Evolutionary conservation across 805 yeast genomes (phyloP).

Genomic region (Saccharomycopsis vini): DNA sequence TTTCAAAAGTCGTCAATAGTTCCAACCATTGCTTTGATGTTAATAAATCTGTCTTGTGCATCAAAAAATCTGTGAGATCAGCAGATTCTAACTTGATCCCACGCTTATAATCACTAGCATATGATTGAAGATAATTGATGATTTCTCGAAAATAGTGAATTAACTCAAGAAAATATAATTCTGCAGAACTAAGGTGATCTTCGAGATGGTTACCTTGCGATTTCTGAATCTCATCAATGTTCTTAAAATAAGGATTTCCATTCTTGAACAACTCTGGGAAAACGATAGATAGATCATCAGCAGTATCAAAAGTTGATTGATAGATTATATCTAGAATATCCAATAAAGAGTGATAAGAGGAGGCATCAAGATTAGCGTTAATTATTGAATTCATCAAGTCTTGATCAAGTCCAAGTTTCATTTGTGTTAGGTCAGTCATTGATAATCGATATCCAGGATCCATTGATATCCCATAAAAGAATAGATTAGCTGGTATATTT

Average conservation of each 20-base stretch:
- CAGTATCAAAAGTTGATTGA: not conserved
- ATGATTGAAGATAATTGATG: constrained; percentile 10
- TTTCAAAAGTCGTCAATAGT: constrained; percentile 5
- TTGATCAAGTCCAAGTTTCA: too few relatives aligned
- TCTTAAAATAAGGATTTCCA: constrained; percentile 1
- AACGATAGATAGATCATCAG: not conserved
- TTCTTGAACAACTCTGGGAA: constrained; percentile 12
- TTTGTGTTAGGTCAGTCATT: too few relatives aligned
- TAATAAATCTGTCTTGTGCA: constrained; percentile 8
- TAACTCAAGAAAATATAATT: constrained; percentile 5
- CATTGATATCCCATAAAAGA: constrained; percentile 6
- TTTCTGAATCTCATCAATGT: not conserved
- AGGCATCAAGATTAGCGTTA: not conserved
- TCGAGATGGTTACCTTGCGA: not conserved
- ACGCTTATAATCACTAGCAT: constrained; percentile 1
- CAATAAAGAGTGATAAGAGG: constrained; percentile 2
- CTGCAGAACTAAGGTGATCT: constrained; percentile 2
- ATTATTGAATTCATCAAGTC: too few relatives aligned
- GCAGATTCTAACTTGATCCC: constrained; percentile 7
- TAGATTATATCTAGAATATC: constrained; percentile 13
- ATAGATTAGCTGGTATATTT: constrained; percentile 13
- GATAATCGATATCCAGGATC: not conserved
- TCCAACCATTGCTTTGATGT: constrained; percentile 12
- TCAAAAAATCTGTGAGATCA: constrained; percentile 9
- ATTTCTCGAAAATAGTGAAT: constrained; percentile 3